Evolutionary conservation across 1,284 basidiomycete species (phyloP).

Genomic region (Leccinum solheimii): DNA sequence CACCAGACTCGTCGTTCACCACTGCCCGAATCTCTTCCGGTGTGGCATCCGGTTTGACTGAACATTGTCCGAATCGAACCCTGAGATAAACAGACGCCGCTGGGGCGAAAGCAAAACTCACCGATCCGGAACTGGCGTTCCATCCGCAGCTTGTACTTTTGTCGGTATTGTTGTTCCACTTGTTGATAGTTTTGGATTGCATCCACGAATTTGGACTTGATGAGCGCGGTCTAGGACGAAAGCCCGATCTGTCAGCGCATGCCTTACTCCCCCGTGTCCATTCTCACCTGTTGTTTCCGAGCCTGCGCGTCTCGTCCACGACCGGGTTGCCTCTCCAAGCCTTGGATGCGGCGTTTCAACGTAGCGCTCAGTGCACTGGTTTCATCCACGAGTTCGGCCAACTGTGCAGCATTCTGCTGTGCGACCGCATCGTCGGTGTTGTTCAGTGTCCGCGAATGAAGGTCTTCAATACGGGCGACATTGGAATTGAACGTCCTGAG

Average conservation of each 20-base stretch:
- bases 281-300: conserved; percentile 76
- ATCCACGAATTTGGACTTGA: conserved; percentile 82
- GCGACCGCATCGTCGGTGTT: conserved; percentile 73
- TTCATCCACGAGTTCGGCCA: conserved; percentile 76
- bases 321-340: conserved; percentile 71
- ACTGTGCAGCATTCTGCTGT: conserved; percentile 60
- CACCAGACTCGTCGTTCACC: conserved; percentile 81
- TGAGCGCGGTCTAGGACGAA: conserved; percentile 58
- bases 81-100: neutral
- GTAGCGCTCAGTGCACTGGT: conserved; percentile 74
- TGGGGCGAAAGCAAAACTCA: conserved; percentile 36
- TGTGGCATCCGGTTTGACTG: conserved; percentile 93
- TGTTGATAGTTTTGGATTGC: conserved; percentile 87
- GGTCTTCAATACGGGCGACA: conserved; percentile 64
- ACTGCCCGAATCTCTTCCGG: conserved; percentile 89
- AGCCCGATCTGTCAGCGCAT: neutral
- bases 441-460: conserved; percentile 76
- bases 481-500: conserved; percentile 71
- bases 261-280: neutral
- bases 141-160: conserved; percentile 92
- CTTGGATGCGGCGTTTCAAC: conserved; percentile 79
- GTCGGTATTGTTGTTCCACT: conserved; percentile 90
- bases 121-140: conserved; percentile 97
- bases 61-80: conserved; percentile 7
- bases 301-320: conserved; percentile 78